Conservation (phyloP, 768 basidiomycete species). For the Mycena belliarum region DNA sequence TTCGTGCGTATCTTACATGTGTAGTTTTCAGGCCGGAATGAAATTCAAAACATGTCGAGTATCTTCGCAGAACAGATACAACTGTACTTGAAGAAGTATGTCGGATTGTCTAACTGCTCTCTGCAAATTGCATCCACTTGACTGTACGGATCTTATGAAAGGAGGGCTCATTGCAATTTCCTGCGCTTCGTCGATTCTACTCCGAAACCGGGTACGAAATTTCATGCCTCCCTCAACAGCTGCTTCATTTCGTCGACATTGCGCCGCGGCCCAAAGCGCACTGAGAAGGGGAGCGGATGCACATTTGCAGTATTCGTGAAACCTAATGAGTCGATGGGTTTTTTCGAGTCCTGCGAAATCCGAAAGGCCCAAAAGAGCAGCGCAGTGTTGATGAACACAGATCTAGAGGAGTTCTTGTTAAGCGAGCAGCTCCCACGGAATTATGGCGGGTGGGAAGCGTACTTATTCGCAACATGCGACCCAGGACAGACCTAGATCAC, state of each 20-base stretch:
- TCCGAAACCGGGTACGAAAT: too few species aligned
- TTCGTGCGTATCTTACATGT: too few species aligned
- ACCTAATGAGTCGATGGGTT: constrained; percentile 60
- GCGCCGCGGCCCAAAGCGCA: constrained; percentile 52
- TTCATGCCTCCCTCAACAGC: constrained; percentile 37
- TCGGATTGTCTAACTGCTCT: too few species aligned
- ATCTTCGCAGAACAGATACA: too few species aligned
- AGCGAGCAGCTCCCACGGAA: not conserved
- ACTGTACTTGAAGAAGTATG: too few species aligned
- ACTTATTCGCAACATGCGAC: constrained; percentile 52
- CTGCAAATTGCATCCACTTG: too few species aligned
- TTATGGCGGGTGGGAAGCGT: constrained; percentile 30
- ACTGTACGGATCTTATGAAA: too few species aligned
- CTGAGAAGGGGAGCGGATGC: constrained; percentile 64
- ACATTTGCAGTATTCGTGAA: constrained; percentile 67
- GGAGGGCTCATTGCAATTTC: too few species aligned
- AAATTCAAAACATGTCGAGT: too few species aligned
- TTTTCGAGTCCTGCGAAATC: constrained; percentile 48
- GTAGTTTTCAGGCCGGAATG: too few species aligned
- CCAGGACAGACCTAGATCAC: constrained; percentile 59
- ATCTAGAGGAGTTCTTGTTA: constrained; percentile 34
- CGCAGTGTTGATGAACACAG: constrained; percentile 66
- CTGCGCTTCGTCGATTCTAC: too few species aligned
- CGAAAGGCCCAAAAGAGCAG: constrained; percentile 68
- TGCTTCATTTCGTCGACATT: constrained; percentile 37